Evolutionary conservation across 208 protist species (phyloP), one percentile per base, ranked within the genome.

Genomic region (Leishmania turanica): DNA sequence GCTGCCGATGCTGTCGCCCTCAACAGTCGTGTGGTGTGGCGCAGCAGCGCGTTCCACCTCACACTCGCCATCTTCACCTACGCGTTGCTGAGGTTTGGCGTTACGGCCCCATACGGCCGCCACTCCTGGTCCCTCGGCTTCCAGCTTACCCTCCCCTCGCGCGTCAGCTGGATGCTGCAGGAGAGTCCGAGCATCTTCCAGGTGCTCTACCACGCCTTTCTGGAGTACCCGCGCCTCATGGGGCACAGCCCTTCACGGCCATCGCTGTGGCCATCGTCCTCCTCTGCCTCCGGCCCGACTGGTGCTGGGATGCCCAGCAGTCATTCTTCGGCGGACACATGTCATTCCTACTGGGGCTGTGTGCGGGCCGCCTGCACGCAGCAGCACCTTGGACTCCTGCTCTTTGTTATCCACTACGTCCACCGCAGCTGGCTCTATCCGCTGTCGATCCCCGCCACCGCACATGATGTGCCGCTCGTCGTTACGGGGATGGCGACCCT

Each of bases 341-440:
- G 74, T 53, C 31, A 58, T 19, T 75, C 82, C 53, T 81, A 87
- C 79, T 54, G 72, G 49, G 65, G 73, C 31, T 76, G 64, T 72
- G 77, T 89, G 27, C 65, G 70, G 40, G 70, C 45, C 54, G 83
- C 81, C 3, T 53, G 79, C 66, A 60, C 51, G n/a, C 81, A 81
- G 49, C 84, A 86, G 21, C 86, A 87, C 45, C 53, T 92, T 31
- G 82, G 80, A 0, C 77, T 96, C 2, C 45, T 90, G 0, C 80
- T 97, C n/a, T 97, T 97, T 81, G 66, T 87, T 0, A 75, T 91
- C 15, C 93, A 97, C 82, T 97, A 97, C 84, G 74, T 86, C 0
- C 92, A 97, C 68, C 94, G 94, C 54, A 90, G 81, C 75, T 77
- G 94, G 49, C 51, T 95, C 24, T 97, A 90, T 77, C 91, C 94